phyloP scores from a whole-genome alignment of 2,329 filamentous ascomycete genomes.

The Celoporthe dispersa region DNA sequence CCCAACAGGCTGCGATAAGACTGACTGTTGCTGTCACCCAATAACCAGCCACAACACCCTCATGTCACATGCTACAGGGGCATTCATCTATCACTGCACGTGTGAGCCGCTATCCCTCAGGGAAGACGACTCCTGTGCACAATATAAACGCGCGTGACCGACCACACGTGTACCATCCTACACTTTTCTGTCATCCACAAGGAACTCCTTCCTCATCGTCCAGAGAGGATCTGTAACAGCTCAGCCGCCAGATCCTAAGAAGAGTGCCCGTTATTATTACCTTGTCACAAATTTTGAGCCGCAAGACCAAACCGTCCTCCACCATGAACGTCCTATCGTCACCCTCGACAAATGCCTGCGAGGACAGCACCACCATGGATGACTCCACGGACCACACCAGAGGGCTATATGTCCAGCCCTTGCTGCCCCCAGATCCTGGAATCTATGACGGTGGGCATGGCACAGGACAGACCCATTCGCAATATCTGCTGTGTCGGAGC shows the following conservation, averaged over 20 bases:
- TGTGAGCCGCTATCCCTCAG: conserved; percentile 2
- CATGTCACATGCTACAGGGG: background rate
- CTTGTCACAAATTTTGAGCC: background rate
- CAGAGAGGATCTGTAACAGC: too few species aligned
- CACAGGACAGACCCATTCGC: conserved; percentile 42
- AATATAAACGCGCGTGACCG: background rate
- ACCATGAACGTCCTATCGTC: conserved; percentile 33
- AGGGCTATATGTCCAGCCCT: conserved; percentile 47
- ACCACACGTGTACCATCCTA: background rate
- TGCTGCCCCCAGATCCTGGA: conserved; percentile 38
- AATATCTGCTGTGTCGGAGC: conserved; percentile 77
- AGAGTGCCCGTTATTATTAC: background rate
- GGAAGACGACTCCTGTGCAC: background rate
- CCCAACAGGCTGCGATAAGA: background rate
- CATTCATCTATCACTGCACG: background rate
- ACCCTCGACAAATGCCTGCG: conserved; percentile 35
- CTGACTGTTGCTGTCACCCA: background rate
- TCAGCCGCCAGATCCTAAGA: background rate
- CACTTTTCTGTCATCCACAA: background rate
- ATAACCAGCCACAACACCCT: background rate
- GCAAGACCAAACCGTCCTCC: background rate
- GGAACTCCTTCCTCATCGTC: background rate
- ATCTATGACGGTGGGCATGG: conserved; percentile 30
- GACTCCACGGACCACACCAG: conserved; percentile 50
- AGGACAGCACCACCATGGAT: conserved; percentile 38